Conservation (phyloP, 129 eudicot genomes). For the Gnaphalium uliginosum region DNA sequence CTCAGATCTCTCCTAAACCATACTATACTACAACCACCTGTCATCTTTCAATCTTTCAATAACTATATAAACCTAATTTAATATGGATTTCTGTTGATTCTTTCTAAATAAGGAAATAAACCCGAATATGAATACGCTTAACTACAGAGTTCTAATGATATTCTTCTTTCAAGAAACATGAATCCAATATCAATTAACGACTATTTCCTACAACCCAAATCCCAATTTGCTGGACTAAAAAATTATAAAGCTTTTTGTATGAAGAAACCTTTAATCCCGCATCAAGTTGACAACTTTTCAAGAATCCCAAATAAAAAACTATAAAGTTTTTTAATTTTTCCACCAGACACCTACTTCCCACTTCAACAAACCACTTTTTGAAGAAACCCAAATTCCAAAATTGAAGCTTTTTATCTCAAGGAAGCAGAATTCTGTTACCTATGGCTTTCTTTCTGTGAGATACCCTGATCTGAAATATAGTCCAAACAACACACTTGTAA, state of each 20-base stretch:
- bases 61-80: neutral
- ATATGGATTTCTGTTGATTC: neutral
- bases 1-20: slow-evolving; percentile 99
- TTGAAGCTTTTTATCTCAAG: neutral
- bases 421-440: neutral
- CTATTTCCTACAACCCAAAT: slow-evolving; percentile 2
- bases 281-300: neutral
- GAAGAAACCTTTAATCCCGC: slow-evolving; percentile 1
- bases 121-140: neutral
- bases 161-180: slow-evolving; percentile 8
- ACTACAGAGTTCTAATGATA: neutral
- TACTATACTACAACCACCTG: slow-evolving; percentile 80
- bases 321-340: neutral
- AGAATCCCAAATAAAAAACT: neutral
- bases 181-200: neutral
- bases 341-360: slow-evolving; percentile 26
- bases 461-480: slow-evolving; percentile 7
- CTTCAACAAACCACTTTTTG: slow-evolving; percentile 19
- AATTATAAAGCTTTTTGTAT: neutral
- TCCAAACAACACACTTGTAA: slow-evolving; percentile 3
- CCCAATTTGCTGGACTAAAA: neutral
- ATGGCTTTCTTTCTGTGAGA: neutral
- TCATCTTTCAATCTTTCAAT: slow-evolving; percentile 11
- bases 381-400: slow-evolving; percentile 11
- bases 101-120: slow-evolving; percentile 3